Percentiles rank a stretch among this genome's conserved stretches.
These are phyloP conservation scores for Begonia peltatifolia DNA, from an alignment of 306 rosid species.

Conservation along the genomic window DNA sequence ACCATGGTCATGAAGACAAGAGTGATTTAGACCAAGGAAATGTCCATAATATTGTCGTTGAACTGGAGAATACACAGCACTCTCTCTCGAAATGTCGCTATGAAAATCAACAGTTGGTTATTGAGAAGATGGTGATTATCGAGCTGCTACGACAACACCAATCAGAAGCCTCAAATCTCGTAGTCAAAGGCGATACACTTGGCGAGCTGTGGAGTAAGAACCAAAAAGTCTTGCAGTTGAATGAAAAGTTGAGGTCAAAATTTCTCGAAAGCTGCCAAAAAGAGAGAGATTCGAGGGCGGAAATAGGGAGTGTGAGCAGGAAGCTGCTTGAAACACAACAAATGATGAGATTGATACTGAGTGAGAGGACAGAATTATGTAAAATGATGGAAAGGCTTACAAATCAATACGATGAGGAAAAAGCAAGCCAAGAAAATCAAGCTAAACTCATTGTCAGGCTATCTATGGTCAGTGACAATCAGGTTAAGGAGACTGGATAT, in stretches of 20 bases:
- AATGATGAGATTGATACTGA: slow-evolving; percentile 19
- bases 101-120: slow-evolving; percentile 35
- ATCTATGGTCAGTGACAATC: slow-evolving; percentile 29
- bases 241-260: slow-evolving; percentile 42
- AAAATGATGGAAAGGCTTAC: slow-evolving; percentile 32
- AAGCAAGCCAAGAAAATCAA: slow-evolving; percentile 26
- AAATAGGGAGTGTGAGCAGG: slow-evolving; percentile 25
- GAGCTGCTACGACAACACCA: slow-evolving; percentile 46
- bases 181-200: slow-evolving; percentile 33
- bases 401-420: slow-evolving; percentile 27
- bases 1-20: no score
- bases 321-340: slow-evolving; percentile 38
- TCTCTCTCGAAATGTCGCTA: slow-evolving; percentile 21
- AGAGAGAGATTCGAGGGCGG: slow-evolving; percentile 28
- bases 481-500: slow-evolving; percentile 23
- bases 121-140: slow-evolving; percentile 59
- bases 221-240: slow-evolving; percentile 33
- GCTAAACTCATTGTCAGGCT: slow-evolving; percentile 25
- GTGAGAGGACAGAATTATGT: slow-evolving; percentile 43
- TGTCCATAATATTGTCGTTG: no score
- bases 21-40: no score
- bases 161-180: slow-evolving; percentile 22
- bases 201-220: slow-evolving; percentile 16
- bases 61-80: slow-evolving; percentile 34
- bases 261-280: slow-evolving; percentile 42